phyloP scores from a whole-genome alignment of 306 rosid species.

The Corylus americana region DNA sequence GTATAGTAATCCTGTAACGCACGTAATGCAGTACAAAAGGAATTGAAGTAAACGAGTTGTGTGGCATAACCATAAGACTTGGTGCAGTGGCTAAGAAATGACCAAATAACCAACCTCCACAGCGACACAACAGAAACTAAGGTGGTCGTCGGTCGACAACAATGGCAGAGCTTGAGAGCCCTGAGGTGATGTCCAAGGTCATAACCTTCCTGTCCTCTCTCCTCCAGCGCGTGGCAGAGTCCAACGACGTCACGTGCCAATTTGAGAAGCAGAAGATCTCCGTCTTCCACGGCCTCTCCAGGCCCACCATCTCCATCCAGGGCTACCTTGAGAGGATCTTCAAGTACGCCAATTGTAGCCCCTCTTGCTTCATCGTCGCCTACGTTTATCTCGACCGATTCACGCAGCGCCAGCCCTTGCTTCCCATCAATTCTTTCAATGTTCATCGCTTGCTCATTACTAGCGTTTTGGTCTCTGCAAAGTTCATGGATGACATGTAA shows the following conservation, averaged over 20 bases:
- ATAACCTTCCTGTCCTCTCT: slow-evolving; percentile 77
- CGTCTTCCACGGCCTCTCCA: slow-evolving; percentile 81
- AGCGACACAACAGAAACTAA: background rate
- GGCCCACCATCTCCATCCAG: slow-evolving; percentile 76
- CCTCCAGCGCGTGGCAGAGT: slow-evolving; percentile 75
- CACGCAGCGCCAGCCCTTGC: slow-evolving; percentile 69
- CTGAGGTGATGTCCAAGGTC: slow-evolving; percentile 66
- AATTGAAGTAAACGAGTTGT: background rate
- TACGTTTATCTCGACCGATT: slow-evolving; percentile 91
- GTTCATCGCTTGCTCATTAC: slow-evolving; percentile 90
- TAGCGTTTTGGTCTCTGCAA: slow-evolving; percentile 90
- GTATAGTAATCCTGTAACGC: background rate
- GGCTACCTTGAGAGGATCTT: slow-evolving; percentile 83
- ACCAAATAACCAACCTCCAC: background rate
- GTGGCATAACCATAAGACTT: background rate
- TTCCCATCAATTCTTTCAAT: slow-evolving; percentile 82
- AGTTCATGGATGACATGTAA: slow-evolving; percentile 98
- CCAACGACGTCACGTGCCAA: slow-evolving; percentile 58
- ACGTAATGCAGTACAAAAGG: slow-evolving; percentile 11
- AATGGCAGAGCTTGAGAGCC: slow-evolving; percentile 90
- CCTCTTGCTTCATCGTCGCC: slow-evolving; percentile 83
- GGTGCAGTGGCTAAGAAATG: background rate
- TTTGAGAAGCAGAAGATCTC: slow-evolving; percentile 66
- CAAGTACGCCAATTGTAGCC: slow-evolving; percentile 94
- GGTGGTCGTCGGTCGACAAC: background rate